These are phyloP conservation scores for Vickermania spadyakhi DNA, from an alignment of 208 protist species.

Conservation along the genomic window DNA sequence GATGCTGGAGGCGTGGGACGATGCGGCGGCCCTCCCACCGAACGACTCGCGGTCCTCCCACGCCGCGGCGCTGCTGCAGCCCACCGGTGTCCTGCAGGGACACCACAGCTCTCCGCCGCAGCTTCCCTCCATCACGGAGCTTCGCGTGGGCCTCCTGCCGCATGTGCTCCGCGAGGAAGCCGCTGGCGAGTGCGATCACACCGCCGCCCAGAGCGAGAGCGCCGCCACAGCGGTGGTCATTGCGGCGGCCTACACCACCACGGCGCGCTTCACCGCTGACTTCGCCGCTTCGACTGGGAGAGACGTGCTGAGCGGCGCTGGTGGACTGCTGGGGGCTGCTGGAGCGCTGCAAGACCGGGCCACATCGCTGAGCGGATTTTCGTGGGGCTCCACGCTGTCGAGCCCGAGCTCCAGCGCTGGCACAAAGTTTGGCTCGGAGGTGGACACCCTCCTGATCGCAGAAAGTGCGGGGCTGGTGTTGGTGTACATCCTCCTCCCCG, in stretches of 20 bases:
- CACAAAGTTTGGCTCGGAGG: neutral
- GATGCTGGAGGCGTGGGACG: neutral
- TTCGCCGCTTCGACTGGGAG: neutral
- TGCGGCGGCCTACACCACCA: neutral
- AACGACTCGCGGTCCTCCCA: neutral
- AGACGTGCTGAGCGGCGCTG: constrained; percentile 8
- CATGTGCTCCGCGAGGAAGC: neutral
- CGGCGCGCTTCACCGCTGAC: neutral
- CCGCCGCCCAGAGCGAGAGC: neutral
- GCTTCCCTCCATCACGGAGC: neutral
- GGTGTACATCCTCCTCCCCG: neutral
- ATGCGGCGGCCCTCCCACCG: neutral
- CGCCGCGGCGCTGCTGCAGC: neutral
- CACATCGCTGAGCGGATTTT: neutral
- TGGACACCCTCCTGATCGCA: neutral
- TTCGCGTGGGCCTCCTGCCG: neutral
- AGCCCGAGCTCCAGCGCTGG: neutral
- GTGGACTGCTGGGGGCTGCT: constrained; percentile 10
- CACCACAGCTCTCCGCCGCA: neutral
- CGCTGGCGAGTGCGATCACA: neutral
- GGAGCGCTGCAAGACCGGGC: constrained; percentile 1
- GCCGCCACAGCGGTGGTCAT: constrained; percentile 2
- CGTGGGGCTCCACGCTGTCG: neutral
- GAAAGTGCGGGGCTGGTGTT: neutral
- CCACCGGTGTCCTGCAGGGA: neutral